These are phyloP conservation scores for Yamadazyma sp. DNA, from an alignment of 1,139 yeast genomes.

Conservation along the genomic window DNA sequence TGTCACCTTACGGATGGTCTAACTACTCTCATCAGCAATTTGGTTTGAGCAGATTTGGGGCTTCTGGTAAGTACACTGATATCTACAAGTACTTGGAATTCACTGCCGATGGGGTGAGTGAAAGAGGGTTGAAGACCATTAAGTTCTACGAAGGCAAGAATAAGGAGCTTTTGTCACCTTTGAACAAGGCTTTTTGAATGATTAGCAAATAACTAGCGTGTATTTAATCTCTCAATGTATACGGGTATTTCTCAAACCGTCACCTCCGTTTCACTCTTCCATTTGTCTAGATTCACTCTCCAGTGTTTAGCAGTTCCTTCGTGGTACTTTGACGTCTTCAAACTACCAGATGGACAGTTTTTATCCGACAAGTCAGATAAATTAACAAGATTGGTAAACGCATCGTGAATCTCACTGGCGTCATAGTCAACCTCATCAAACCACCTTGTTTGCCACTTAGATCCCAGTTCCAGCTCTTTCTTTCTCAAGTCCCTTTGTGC, in stretches of 20 bases:
- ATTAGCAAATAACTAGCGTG: background rate
- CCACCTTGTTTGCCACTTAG: slow-evolving; percentile 77
- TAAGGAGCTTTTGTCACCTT: slow-evolving; percentile 60
- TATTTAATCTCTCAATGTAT: background rate
- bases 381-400: slow-evolving; percentile 50
- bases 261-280: slow-evolving; percentile 63
- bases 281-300: slow-evolving; percentile 58
- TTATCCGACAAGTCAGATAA: slow-evolving; percentile 57
- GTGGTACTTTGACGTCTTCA: slow-evolving; percentile 52
- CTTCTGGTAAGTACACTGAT: slow-evolving; percentile 84
- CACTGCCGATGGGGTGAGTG: slow-evolving; percentile 88
- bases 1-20: slow-evolving; percentile 89
- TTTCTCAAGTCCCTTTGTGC: slow-evolving; percentile 79
- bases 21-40: slow-evolving; percentile 94
- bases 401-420: slow-evolving; percentile 20
- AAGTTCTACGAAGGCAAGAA: slow-evolving; percentile 75
- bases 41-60: slow-evolving; percentile 94
- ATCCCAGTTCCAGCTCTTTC: slow-evolving; percentile 62
- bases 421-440: slow-evolving; percentile 57
- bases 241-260: slow-evolving; percentile 21
- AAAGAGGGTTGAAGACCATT: slow-evolving; percentile 76
- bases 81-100: slow-evolving; percentile 83
- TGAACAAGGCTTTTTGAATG: slow-evolving; percentile 64
- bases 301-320: slow-evolving; percentile 58
- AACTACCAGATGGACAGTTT: slow-evolving; percentile 69